Conservation (phyloP, 2,329 filamentous ascomycete species). For the Stenocarpella maydis region DNA sequence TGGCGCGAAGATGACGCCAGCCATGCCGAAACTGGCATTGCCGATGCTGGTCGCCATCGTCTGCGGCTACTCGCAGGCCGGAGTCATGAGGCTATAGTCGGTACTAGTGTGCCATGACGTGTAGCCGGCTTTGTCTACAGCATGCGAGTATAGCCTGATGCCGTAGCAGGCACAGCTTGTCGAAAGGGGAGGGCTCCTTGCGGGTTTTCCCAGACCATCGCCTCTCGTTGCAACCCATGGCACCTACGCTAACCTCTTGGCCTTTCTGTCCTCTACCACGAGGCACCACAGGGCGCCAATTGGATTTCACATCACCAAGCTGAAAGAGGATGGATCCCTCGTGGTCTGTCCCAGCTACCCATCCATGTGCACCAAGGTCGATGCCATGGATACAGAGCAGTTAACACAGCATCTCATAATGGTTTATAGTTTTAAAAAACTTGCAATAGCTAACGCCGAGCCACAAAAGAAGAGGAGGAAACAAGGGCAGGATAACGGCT, state of each 20-base stretch:
- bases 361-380: too few species aligned
- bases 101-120: not conserved
- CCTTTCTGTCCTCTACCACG: not conserved
- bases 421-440: too few species aligned
- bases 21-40: not conserved
- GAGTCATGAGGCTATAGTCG: not conserved
- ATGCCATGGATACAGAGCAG: too few species aligned
- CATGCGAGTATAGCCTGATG: not conserved
- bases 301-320: too few species aligned
- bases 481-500: too few species aligned
- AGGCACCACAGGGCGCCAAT: not conserved
- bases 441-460: too few species aligned
- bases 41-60: not conserved
- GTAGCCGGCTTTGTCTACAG: not conserved
- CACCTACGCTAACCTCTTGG: conserved; percentile 4
- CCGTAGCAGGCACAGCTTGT: not conserved
- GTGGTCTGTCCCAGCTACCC: too few species aligned
- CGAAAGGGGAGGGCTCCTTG: not conserved
- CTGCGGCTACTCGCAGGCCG: not conserved
- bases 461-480: too few species aligned
- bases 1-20: not conserved
- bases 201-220: conserved; percentile 11
- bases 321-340: too few species aligned
- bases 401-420: too few species aligned
- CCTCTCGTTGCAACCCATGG: not conserved